These are phyloP conservation scores for Boletus hoseneyae DNA, from an alignment of 1,284 basidiomycete species.

Conservation along the genomic window DNA sequence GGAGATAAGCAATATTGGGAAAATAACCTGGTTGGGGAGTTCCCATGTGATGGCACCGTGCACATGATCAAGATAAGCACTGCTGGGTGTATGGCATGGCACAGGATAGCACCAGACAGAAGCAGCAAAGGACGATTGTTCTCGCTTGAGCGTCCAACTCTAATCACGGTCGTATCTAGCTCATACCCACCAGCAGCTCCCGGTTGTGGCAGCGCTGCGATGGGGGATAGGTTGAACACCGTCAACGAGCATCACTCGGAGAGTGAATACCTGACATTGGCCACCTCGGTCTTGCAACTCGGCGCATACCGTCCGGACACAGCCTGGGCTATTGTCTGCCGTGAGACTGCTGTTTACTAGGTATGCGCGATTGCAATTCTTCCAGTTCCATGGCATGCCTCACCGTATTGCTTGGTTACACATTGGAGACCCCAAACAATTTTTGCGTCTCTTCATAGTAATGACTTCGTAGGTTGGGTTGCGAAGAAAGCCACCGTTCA, in stretches of 20 bases:
- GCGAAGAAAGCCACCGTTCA: conserved; percentile 40
- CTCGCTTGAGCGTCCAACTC: conserved; percentile 8
- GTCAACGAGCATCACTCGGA: conserved; percentile 54
- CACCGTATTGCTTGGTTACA: conserved; percentile 36
- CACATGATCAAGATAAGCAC: conserved; percentile 13
- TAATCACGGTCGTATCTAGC: conserved; percentile 7
- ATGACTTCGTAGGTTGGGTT: conserved; percentile 37
- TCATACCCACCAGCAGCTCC: conserved; percentile 22
- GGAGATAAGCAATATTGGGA: no score
- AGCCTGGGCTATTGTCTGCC: conserved; percentile 81
- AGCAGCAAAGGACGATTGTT: not conserved
- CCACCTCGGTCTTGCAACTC: conserved; percentile 60
- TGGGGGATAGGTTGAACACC: conserved; percentile 59
- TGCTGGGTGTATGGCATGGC: conserved; percentile 3
- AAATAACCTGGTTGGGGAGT: no score
- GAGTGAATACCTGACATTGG: conserved; percentile 68
- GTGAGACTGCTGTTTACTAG: conserved; percentile 36
- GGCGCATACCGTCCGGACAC: conserved; percentile 67
- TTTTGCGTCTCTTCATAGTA: conserved; percentile 53
- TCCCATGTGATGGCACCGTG: no score
- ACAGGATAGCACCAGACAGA: conserved; percentile 5
- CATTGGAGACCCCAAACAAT: conserved; percentile 44
- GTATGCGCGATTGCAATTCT: conserved; percentile 32
- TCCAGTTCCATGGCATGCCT: conserved; percentile 38
- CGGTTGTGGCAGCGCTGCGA: conserved; percentile 65